Evolutionary conservation across 176 grass and related monocot species (phyloP).

Genomic region (Phoenix roebelenii): DNA sequence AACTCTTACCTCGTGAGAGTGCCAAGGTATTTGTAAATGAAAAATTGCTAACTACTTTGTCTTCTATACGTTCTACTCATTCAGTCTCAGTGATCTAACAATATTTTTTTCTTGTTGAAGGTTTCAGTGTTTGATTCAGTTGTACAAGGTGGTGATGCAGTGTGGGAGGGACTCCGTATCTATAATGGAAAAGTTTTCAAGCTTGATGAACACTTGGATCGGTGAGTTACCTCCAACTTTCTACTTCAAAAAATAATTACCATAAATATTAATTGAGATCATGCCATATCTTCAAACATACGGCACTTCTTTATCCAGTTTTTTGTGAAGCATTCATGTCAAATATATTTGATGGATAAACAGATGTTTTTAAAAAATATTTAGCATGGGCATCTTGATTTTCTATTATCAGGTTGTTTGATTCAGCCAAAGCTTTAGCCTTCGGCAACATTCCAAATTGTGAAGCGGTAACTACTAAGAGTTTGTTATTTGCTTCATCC

Average conservation of each 20-base stretch:
- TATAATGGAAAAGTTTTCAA: conserved; percentile 91
- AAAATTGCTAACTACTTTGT: conserved; percentile 4
- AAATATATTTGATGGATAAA: too few relatives aligned
- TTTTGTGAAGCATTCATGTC: too few relatives aligned
- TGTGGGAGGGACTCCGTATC: conserved; percentile 89
- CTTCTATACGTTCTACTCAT: neutral
- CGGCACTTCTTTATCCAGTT: too few relatives aligned
- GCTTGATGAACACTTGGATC: conserved; percentile 94
- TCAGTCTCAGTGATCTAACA: conserved; percentile 9
- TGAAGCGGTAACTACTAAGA: conserved; percentile 52
- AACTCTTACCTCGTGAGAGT: conserved; percentile 69
- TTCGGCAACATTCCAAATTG: conserved; percentile 73
- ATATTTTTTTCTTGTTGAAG: conserved; percentile 33
- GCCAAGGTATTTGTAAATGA: conserved; percentile 53
- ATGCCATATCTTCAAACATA: too few relatives aligned
- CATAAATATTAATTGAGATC: too few relatives aligned
- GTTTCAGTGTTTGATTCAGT: conserved; percentile 96
- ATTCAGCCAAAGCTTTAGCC: conserved; percentile 96
- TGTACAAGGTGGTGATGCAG: conserved; percentile 99
- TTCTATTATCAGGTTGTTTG: conserved; percentile 53
- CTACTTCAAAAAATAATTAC: neutral
- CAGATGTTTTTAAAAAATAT: too few relatives aligned
- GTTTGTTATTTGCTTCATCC: neutral
- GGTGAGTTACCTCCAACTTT: conserved; percentile 39
- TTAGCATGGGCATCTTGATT: neutral